Conservation (phyloP, 1,284 basidiomycete species). For the Malassezia vespertilionis region DNA sequence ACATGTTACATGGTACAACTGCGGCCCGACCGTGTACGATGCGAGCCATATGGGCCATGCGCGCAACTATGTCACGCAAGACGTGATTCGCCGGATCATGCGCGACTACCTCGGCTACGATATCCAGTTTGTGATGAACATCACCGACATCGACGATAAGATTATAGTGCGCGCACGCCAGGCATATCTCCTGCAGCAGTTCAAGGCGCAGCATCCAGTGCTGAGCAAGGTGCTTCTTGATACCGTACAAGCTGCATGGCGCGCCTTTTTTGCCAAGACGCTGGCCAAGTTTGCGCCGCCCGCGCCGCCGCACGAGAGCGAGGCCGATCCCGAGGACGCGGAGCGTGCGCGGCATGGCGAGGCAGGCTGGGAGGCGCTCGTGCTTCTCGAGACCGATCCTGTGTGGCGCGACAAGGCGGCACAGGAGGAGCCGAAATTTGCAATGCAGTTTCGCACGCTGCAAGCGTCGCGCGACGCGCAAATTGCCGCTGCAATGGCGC, state of each 20-base stretch:
- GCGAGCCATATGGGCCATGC: slow-evolving; percentile 98
- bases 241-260: slow-evolving; percentile 33
- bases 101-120: slow-evolving; percentile 94
- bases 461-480: slow-evolving; percentile 35
- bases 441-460: slow-evolving; percentile 39
- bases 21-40: slow-evolving; percentile 97
- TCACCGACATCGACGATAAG: slow-evolving; percentile 99
- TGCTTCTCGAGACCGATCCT: slow-evolving; percentile 23
- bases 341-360: slow-evolving; percentile 30
- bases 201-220: slow-evolving; percentile 25
- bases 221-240: slow-evolving; percentile 28
- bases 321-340: slow-evolving; percentile 20
- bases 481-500: slow-evolving; percentile 35
- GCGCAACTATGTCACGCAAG: slow-evolving; percentile 95
- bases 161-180: slow-evolving; percentile 52
- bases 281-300: slow-evolving; percentile 35
- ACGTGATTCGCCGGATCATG: slow-evolving; percentile 82
- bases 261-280: slow-evolving; percentile 34
- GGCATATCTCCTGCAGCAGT: slow-evolving; percentile 53
- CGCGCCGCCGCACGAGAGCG: slow-evolving; percentile 30
- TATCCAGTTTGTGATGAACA: slow-evolving; percentile 98
- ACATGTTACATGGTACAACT: slow-evolving; percentile 97
- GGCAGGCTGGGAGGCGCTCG: slow-evolving; percentile 38
- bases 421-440: slow-evolving; percentile 39
- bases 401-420: slow-evolving; percentile 28